Base-by-base conservation (phyloP, 306 rosid species). In the Prosopis cineraria region DNA sequence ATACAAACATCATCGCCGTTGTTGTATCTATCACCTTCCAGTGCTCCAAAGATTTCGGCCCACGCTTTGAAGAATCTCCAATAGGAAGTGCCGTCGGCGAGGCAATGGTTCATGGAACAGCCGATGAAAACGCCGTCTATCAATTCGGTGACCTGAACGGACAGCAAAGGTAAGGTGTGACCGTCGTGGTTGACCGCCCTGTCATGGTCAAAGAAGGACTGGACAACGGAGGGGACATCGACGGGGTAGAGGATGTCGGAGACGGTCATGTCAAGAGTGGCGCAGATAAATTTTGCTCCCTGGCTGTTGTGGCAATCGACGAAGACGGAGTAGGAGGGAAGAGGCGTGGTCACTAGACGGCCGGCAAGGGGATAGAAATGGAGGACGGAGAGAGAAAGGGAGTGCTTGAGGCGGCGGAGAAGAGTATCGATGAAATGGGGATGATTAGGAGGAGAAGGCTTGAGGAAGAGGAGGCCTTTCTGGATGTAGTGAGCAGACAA, bases 321-420 rank as follows among this genome's bases (percentile, higher is more conserved):
- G 10, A 60, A 85, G 36, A 92, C 10, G 27, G 25, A 2, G 16
- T 79, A 78, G 3, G 87, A 80, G 59, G 74, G 70, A 10, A 84
- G 83, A 6, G 80, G 27, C 36, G 76, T 0, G 1, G 95, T 87
- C 0, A 70, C 80, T 7, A 92, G 76, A 33, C 89, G 93, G 1
- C 93, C 91, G 0, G 90, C 16, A 3, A 93, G 85, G 1, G 97
- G 97, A 71, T 89, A 85, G 88, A 89, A 93, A 70, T 91, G 93
- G 58, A 45, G 13, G 0, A 89, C 90, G 5, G 91, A 47, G 3
- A 81, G 27, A 0, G 97, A 88, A 14, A 93, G 89, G 19, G 90
- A 89, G 41, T 44, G 70, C 22, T 85, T 84, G 25, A 91, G 94
- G 33, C 74, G 80, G 0, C 56, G 47, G 63, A 89, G 64, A 1